phyloP scores from a whole-genome alignment of 2,329 filamentous ascomycete species.

The Cladosporium sp. region DNA sequence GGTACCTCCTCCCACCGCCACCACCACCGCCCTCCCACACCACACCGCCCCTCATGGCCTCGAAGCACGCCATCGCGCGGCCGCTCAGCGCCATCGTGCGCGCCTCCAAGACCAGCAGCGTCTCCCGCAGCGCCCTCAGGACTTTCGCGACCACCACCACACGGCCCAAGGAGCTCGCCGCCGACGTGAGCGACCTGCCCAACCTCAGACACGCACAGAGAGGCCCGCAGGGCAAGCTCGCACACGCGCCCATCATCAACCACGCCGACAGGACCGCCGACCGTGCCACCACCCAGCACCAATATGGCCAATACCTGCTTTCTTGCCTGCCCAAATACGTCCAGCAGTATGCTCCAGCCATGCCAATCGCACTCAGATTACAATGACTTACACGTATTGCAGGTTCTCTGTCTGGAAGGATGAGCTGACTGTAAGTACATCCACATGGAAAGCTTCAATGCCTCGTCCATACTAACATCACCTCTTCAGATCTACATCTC shows the following conservation, averaged over 20 bases:
- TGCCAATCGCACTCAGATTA: not conserved
- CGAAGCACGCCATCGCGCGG: slow-evolving; percentile 37
- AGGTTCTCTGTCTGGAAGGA: slow-evolving; percentile 98
- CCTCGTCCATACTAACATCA: slow-evolving; percentile 56
- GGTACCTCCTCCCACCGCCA: slow-evolving; percentile 9
- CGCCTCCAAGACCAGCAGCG: slow-evolving; percentile 27
- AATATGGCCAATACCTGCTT: slow-evolving; percentile 94
- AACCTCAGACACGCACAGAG: slow-evolving; percentile 44
- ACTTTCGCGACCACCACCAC: slow-evolving; percentile 41
- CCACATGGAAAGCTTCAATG: slow-evolving; percentile 67
- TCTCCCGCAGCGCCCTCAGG: slow-evolving; percentile 28
- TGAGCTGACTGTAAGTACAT: slow-evolving; percentile 70
- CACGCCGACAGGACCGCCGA: slow-evolving; percentile 88
- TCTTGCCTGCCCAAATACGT: slow-evolving; percentile 95
- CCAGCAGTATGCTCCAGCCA: slow-evolving; percentile 61
- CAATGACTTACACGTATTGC: slow-evolving; percentile 7
- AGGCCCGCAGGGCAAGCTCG: slow-evolving; percentile 49
- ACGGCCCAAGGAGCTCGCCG: slow-evolving; percentile 42
- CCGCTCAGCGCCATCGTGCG: slow-evolving; percentile 35
- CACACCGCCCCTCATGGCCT: slow-evolving; percentile 32
- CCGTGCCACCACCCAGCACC: slow-evolving; percentile 83
- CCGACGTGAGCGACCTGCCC: slow-evolving; percentile 38
- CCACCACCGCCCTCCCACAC: not conserved
- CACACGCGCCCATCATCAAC: slow-evolving; percentile 74
- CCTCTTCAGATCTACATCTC: slow-evolving; percentile 53